Evolutionary conservation across 176 grass and related monocot species (phyloP).

Genomic region (Ensete glaucum): DNA sequence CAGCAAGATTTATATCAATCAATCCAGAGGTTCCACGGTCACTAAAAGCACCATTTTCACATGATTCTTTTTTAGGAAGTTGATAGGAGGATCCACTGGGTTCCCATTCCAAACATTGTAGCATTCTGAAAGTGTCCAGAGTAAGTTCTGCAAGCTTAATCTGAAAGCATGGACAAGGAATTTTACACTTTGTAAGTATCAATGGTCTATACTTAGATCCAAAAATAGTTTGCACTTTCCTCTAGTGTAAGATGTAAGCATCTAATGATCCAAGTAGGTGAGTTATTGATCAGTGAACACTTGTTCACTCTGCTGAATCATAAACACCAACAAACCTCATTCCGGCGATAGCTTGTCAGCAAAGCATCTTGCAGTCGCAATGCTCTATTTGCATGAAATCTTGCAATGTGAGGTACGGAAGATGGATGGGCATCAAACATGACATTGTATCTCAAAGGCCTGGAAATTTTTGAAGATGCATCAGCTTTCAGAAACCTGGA

Average conservation of each 20-base stretch:
- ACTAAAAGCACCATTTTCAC: slow-evolving; percentile 77
- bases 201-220: background rate
- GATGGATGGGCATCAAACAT: slow-evolving; percentile 78
- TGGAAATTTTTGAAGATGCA: slow-evolving; percentile 53
- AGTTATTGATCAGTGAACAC: background rate
- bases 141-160: slow-evolving; percentile 94
- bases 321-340: slow-evolving; percentile 46
- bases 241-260: background rate
- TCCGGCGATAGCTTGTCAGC: slow-evolving; percentile 69
- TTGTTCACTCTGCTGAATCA: background rate
- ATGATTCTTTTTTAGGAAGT: slow-evolving; percentile 59
- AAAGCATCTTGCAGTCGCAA: slow-evolving; percentile 85
- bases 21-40: slow-evolving; percentile 82
- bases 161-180: slow-evolving; percentile 23
- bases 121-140: slow-evolving; percentile 88
- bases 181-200: background rate
- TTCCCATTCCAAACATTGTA: slow-evolving; percentile 93
- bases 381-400: slow-evolving; percentile 73
- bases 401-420: slow-evolving; percentile 51
- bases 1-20: slow-evolving; percentile 83
- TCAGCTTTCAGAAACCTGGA: slow-evolving; percentile 80
- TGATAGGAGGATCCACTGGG: slow-evolving; percentile 73
- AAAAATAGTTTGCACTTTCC: background rate
- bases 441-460: slow-evolving; percentile 65
- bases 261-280: background rate